These are phyloP conservation scores for Microascus cirrosus DNA, from an alignment of 2,329 filamentous ascomycete genomes.

Conservation along the genomic window DNA sequence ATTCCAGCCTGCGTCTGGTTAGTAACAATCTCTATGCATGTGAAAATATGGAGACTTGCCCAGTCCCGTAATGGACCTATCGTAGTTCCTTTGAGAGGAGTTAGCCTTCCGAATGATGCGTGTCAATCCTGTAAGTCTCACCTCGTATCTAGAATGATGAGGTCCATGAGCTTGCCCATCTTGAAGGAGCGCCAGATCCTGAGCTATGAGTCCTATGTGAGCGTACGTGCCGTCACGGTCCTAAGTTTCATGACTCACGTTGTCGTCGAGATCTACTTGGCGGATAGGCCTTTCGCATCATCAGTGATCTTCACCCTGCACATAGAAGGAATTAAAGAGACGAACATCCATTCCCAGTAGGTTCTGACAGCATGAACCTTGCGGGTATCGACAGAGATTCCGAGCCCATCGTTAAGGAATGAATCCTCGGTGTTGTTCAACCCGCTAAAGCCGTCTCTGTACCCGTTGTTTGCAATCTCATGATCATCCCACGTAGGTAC, in stretches of 20 bases:
- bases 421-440: slow-evolving; percentile 58
- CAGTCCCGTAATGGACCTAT: slow-evolving; percentile 48
- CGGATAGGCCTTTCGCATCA: slow-evolving; percentile 23
- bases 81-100: too few species aligned
- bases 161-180: slow-evolving; percentile 53
- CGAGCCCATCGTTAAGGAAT: slow-evolving; percentile 38
- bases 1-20: slow-evolving; percentile 32
- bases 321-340: too few species aligned
- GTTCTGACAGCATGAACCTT: slow-evolving; percentile 65
- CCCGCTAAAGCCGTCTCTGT: slow-evolving; percentile 43
- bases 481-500: not conserved
- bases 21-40: slow-evolving; percentile 4
- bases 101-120: too few species aligned
- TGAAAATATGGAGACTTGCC: slow-evolving; percentile 11
- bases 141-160: slow-evolving; percentile 60
- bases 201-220: slow-evolving; percentile 17
- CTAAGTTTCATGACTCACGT: slow-evolving; percentile 12
- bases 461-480: not conserved
- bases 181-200: slow-evolving; percentile 58
- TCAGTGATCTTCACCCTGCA: slow-evolving; percentile 41
- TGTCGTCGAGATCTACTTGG: slow-evolving; percentile 58
- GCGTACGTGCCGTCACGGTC: too few species aligned
- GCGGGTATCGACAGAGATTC: slow-evolving; percentile 54
- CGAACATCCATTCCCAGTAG: slow-evolving; percentile 49
- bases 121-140: too few species aligned